Evolutionary conservation across 306 rosid genomes (phyloP).

Genomic region (Fragaria ananassa): DNA sequence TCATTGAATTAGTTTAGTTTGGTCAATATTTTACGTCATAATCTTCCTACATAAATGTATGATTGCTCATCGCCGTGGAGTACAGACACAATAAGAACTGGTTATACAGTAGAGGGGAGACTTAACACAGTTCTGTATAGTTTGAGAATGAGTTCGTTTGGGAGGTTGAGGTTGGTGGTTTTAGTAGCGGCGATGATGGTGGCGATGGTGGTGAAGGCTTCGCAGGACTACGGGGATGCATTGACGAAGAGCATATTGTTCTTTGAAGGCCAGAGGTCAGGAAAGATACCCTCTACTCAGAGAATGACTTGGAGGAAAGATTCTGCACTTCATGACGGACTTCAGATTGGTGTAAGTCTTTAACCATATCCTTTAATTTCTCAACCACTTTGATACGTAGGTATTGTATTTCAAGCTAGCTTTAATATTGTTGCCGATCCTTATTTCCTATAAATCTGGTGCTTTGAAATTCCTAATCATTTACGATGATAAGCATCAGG

Average conservation of each 20-base stretch:
- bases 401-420: background rate
- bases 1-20: background rate
- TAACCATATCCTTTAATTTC: background rate
- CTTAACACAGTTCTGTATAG: background rate
- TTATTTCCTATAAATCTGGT: background rate
- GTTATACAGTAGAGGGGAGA: background rate
- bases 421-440: background rate
- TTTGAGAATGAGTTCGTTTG: background rate
- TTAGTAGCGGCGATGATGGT: background rate
- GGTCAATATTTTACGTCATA: conserved; percentile 1
- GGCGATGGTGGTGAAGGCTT: conserved; percentile 11
- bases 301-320: conserved; percentile 54
- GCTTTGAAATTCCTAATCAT: background rate
- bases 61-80: background rate
- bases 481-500: background rate
- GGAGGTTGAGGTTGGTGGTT: conserved; percentile 9
- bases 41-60: background rate
- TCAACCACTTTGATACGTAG: background rate
- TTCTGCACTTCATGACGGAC: conserved; percentile 46
- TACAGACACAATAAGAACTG: background rate
- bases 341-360: conserved; percentile 17
- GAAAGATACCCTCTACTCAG: conserved; percentile 46
- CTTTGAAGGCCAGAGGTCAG: conserved; percentile 59
- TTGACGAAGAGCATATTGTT: conserved; percentile 49
- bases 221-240: conserved; percentile 46